phyloP scores from a whole-genome alignment of 108 stramenopile species.

The Epithemia pelagica region DNA sequence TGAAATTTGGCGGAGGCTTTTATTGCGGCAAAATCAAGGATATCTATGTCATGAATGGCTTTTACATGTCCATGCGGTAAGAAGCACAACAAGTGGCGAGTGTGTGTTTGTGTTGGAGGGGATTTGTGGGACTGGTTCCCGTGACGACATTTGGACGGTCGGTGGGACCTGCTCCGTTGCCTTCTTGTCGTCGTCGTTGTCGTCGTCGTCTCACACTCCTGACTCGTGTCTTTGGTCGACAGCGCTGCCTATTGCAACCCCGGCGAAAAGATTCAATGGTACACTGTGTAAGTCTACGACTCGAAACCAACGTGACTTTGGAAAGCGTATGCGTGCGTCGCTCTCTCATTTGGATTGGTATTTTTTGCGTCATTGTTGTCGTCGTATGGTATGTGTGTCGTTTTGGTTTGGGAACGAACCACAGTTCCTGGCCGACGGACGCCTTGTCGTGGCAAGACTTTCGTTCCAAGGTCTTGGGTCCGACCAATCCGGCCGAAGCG shows the following conservation, averaged over 20 bases:
- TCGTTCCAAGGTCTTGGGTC: slow-evolving; percentile 72
- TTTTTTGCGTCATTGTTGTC: no score
- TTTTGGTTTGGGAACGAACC: neutral
- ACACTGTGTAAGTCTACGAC: slow-evolving; percentile 52
- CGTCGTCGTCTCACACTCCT: no score
- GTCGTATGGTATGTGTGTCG: neutral
- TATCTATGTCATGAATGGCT: slow-evolving; percentile 91
- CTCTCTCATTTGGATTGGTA: no score
- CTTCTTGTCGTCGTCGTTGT: no score
- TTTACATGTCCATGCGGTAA: slow-evolving; percentile 79
- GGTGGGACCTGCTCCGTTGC: no score
- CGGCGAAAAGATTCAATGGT: slow-evolving; percentile 72
- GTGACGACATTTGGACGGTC: no score
- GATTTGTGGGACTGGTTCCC: neutral
- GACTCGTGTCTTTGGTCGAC: no score
- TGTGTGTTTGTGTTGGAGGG: neutral
- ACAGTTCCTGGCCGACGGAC: neutral
- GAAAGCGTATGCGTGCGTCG: no score
- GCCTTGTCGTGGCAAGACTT: slow-evolving; percentile 73
- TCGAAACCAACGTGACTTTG: no score
- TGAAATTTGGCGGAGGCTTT: slow-evolving; percentile 93
- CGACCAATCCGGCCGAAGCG: slow-evolving; percentile 81
- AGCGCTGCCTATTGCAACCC: slow-evolving; percentile 33
- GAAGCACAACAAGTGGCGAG: slow-evolving; percentile 23
- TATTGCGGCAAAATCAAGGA: slow-evolving; percentile 70